A percentile compares a stretch with the other conserved stretches of the same genome.
phyloP scores from a whole-genome alignment of 495 filamentous ascomycete species.

The Pyronema domesticum region DNA sequence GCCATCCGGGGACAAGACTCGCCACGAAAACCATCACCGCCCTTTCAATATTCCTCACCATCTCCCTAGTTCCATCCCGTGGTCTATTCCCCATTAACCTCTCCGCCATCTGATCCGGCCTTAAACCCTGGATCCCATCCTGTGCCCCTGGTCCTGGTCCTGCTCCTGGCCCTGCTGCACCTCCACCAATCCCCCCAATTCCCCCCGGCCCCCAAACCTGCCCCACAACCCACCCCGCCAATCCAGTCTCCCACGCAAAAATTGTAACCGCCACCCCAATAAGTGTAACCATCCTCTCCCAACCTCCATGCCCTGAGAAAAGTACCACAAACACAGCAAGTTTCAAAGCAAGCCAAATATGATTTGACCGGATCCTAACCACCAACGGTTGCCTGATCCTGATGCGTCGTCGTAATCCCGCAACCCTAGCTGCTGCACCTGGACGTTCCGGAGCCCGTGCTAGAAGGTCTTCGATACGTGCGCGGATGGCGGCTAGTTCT shows the following conservation, averaged over 20 bases:
- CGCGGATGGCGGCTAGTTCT: background rate
- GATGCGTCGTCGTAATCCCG: background rate
- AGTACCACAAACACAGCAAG: constrained; percentile 21
- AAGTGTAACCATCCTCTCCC: constrained; percentile 17
- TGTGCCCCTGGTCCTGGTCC: background rate
- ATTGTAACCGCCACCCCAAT: constrained; percentile 18
- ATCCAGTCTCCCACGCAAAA: constrained; percentile 24
- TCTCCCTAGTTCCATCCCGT: constrained; percentile 10
- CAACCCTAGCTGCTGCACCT: background rate
- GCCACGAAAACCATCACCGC: constrained; percentile 19
- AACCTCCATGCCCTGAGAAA: constrained; percentile 20
- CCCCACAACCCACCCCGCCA: background rate
- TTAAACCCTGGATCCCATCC: too few relatives aligned
- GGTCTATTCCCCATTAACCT: background rate
- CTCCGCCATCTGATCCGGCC: background rate
- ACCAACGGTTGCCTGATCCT: background rate
- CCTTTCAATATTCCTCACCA: constrained; percentile 16
- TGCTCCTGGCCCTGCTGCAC: background rate
- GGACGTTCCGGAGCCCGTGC: background rate
- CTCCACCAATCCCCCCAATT: too few relatives aligned
- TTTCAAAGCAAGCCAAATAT: constrained; percentile 21
- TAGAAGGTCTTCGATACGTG: background rate
- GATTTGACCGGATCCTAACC: constrained; percentile 14
- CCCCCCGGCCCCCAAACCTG: too few relatives aligned
- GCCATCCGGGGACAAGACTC: constrained; percentile 20